Base-by-base conservation (phyloP, 495 filamentous ascomycete species). In the Opeltia flavorubescens region DNA sequence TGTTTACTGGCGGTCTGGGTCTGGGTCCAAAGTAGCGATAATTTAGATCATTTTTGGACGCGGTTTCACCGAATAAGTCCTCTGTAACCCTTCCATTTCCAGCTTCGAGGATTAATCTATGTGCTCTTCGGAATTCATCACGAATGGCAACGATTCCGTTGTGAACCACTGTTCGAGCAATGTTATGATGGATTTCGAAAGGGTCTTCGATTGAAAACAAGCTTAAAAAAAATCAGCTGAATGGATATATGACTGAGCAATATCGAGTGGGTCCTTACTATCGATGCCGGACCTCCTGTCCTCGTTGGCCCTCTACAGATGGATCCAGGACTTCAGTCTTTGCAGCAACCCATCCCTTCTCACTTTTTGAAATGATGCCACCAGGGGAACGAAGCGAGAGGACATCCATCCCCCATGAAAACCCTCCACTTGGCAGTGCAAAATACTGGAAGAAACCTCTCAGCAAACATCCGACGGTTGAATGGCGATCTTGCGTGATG, bases 141-240 rank as follows among this genome's bases (percentile, higher is more conserved):
- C 83, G 67, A 42, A 91, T 89, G 3, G 78, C 69, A 0, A 78
- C 74, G 34, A 91, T 81, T 8, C 84, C 84, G 35, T 72, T 71
- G 50, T 81, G 76, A 24, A 78, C 86, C 1, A 89, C 86, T 0
- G 86, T 91, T 26, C 84, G 66, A 7, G 80, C 86, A 36, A 93
- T 79, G 54, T 93, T 91, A 61, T 91, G 85, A 38, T 80, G 76
- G 3, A 73, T 67, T 66, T 91, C 86, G 57, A 93, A 91, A 0
- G 86, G 86, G 57, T 93, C 86, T 56, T 93, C 86, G 49, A 93
- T 86, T 29, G 84, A 81, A 51, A 91, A 80, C 13, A 93, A 73
- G 58, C n/a, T n/a, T n/a, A n/a, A n/a, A n/a, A n/a, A n/a, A n/a
- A n/a, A n/a, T n/a, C n/a, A n/a, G n/a, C n/a, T n/a, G n/a, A n/a